phyloP scores from a whole-genome alignment of 805 yeast species.

The Brettanomyces custersianus region DNA sequence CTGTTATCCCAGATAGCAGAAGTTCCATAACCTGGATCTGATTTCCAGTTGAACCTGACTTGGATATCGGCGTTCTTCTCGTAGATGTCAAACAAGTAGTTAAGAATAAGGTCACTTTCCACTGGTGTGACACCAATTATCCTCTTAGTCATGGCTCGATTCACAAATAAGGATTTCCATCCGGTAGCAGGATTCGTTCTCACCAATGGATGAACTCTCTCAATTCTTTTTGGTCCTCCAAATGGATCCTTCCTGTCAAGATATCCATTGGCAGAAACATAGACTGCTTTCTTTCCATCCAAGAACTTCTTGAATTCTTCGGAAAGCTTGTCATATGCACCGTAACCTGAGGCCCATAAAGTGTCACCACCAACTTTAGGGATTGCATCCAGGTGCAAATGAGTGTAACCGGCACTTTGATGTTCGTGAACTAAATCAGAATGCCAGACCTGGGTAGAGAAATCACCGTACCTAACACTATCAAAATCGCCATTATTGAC shows the following conservation, averaged over 20 bases:
- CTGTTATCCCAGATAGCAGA: constrained; percentile 23
- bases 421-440: constrained; percentile 46
- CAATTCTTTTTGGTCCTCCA: constrained; percentile 37
- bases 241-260: constrained; percentile 35
- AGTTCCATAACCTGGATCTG: constrained; percentile 31
- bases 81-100: constrained; percentile 30
- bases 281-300: constrained; percentile 43
- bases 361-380: constrained; percentile 50
- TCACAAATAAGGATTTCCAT: constrained; percentile 48
- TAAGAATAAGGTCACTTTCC: constrained; percentile 39
- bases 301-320: constrained; percentile 40
- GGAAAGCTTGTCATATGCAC: constrained; percentile 46
- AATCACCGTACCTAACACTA: constrained; percentile 4
- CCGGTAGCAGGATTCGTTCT: constrained; percentile 63
- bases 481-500: constrained; percentile 15
- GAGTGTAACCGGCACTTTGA: constrained; percentile 46
- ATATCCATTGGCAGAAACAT: constrained; percentile 31
- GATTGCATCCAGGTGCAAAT: constrained; percentile 40
- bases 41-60: constrained; percentile 34
- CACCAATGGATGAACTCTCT: constrained; percentile 50
- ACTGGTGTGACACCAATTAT: constrained; percentile 44
- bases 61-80: constrained; percentile 48
- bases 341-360: constrained; percentile 49
- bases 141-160: constrained; percentile 40
- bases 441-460: constrained; percentile 32